Conservation (phyloP, 495 filamentous ascomycete genomes). For the Podospora conica region DNA sequence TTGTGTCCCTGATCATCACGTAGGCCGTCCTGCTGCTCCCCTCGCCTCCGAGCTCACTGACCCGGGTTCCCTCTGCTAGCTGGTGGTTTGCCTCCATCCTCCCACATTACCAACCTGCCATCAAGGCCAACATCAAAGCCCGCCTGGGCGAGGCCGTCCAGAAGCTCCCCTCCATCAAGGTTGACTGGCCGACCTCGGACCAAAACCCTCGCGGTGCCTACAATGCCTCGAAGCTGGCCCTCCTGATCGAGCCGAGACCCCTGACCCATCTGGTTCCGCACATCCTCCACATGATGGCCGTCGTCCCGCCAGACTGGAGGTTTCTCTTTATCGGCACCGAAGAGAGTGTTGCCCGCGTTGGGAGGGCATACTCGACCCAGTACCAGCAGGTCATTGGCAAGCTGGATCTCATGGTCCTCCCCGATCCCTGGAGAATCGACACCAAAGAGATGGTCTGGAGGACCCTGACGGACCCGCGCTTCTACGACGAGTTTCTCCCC, state of each 20-base stretch:
- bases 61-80: slow-evolving; percentile 14
- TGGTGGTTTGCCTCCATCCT: slow-evolving; percentile 38
- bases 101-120: slow-evolving; percentile 34
- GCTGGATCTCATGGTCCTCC: slow-evolving; percentile 40
- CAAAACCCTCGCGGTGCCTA: slow-evolving; percentile 36
- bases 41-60: not conserved
- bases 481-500: slow-evolving; percentile 41
- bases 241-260: slow-evolving; percentile 45
- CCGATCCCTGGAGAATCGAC: slow-evolving; percentile 34
- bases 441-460: slow-evolving; percentile 40
- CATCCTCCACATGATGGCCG: slow-evolving; percentile 45
- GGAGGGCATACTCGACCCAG: slow-evolving; percentile 34
- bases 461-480: slow-evolving; percentile 39
- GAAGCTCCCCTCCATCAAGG: slow-evolving; percentile 35
- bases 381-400: slow-evolving; percentile 42
- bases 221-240: slow-evolving; percentile 43
- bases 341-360: slow-evolving; percentile 34
- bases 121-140: slow-evolving; percentile 29
- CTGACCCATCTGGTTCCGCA: slow-evolving; percentile 40
- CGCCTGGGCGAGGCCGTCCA: slow-evolving; percentile 33
- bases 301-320: slow-evolving; percentile 47
- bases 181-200: slow-evolving; percentile 31
- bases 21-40: not conserved
- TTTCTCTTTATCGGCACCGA: slow-evolving; percentile 45
- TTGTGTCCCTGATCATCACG: not conserved